Percentiles rank a stretch among this genome's conserved stretches.
Conservation (phyloP, 768 basidiomycete genomes). For the Cyathus striatus region DNA sequence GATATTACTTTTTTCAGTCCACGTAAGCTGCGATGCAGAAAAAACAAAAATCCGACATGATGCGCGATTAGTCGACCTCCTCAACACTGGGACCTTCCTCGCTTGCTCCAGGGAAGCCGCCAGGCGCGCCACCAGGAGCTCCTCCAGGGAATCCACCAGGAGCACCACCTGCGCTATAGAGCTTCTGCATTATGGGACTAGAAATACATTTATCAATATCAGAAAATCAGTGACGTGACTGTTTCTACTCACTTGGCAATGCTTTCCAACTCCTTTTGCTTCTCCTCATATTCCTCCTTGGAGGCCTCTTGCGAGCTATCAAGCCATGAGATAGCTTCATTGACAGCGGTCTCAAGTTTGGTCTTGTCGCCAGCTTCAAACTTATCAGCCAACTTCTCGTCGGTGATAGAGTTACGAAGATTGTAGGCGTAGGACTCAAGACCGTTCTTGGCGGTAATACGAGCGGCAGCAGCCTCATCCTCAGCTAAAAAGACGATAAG, state of each 20-base stretch:
- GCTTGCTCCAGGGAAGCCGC: conserved; percentile 59
- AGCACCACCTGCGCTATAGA: conserved; percentile 55
- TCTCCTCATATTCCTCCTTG: conserved; percentile 90
- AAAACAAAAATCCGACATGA: conserved; percentile 9
- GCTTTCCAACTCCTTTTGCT: conserved; percentile 89
- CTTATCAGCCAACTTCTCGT: conserved; percentile 85
- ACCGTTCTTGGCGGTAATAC: conserved; percentile 84
- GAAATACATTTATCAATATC: conserved; percentile 9
- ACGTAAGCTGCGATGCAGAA: conserved; percentile 14
- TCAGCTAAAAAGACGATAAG: conserved; percentile 44
- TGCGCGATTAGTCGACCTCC: conserved; percentile 69
- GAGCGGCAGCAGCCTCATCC: conserved; percentile 81
- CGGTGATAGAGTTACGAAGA: conserved; percentile 82
- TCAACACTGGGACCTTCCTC: conserved; percentile 90
- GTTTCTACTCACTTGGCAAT: conserved; percentile 59
- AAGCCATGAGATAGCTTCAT: conserved; percentile 83
- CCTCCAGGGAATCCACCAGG: conserved; percentile 62
- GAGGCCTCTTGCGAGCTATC: conserved; percentile 84
- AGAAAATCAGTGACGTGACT: no score
- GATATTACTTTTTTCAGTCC: conserved; percentile 17
- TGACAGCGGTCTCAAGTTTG: conserved; percentile 76
- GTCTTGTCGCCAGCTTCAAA: conserved; percentile 83
- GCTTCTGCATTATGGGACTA: conserved; percentile 59
- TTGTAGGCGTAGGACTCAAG: conserved; percentile 96
- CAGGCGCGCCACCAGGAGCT: conserved; percentile 43